phyloP scores from a whole-genome alignment of 495 filamentous ascomycete genomes.

The Xylaria venustula region DNA sequence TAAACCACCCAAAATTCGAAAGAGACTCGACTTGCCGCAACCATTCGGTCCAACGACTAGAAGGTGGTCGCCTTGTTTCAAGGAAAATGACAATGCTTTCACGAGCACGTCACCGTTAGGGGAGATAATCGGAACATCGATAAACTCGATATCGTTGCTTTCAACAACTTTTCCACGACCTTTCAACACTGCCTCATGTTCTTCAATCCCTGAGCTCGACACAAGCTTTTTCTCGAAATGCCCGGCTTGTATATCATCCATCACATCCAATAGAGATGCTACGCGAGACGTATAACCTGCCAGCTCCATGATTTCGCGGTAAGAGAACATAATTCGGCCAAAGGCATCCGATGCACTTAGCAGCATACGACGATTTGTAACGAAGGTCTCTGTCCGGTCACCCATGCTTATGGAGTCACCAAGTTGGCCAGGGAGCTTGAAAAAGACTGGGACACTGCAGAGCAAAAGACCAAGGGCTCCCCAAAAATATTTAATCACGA shows the following conservation, averaged over 20 bases:
- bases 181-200: conserved; percentile 74
- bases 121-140: conserved; percentile 92
- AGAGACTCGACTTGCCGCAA: conserved; percentile 93
- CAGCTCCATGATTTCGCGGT: conserved; percentile 93
- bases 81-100: conserved; percentile 76
- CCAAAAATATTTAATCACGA: conserved; percentile 99
- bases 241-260: conserved; percentile 86
- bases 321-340: conserved; percentile 95
- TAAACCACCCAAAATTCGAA: conserved; percentile 91
- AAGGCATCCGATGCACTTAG: conserved; percentile 93
- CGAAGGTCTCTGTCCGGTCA: conserved; percentile 91
- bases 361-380: conserved; percentile 90
- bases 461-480: conserved; percentile 88
- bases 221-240: conserved; percentile 95
- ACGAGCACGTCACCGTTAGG: conserved; percentile 94
- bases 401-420: conserved; percentile 71
- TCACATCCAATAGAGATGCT: conserved; percentile 82
- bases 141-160: conserved; percentile 81
- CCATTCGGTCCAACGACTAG: conserved; percentile 96
- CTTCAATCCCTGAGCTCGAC: conserved; percentile 74
- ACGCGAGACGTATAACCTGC: conserved; percentile 95
- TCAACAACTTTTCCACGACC: conserved; percentile 75
- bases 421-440: conserved; percentile 73
- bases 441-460: conserved; percentile 95
- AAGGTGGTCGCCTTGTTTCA: conserved; percentile 82